Evolutionary conservation across 495 filamentous ascomycete species (phyloP), one percentile per base, ranked within the genome.

Genomic region (Elaphomyces granulatus): DNA sequence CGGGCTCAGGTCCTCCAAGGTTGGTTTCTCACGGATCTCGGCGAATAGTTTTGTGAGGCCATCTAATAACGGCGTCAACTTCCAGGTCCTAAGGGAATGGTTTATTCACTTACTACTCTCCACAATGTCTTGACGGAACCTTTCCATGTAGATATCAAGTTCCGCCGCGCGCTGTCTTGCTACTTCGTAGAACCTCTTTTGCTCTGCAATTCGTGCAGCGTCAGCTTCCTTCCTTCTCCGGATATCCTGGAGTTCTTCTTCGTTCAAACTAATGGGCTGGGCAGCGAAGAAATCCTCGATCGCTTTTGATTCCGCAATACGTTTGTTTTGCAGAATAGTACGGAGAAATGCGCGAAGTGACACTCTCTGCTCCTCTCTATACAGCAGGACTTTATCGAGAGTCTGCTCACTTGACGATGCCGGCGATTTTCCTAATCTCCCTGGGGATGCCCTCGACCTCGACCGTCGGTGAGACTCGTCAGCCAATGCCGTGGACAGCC

Each of bases 61-160:
- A 63, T 95, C 75, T 78, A 42, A 20, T 3, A 32, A 12, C 3
- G 20, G 33, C n/a, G n/a, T 63, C 34, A 63, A 54, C 36, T 26
- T 26, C 21, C 21, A 4, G 16, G 32, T 17, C 3, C 21, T 4
- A 8, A 18, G 10, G 4, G 10, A 10, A 17, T 2, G 8, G 28
- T 33, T 10, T 31, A 21, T 8, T n/a, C 15, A 70, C 80, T 54
- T 70, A 88, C 78, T 90, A 60, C 64, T 64, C 55, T 85, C 80
- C 20, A 85, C 78, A 50, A 85, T 79, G 45, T 81, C 78, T 37
- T 76, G 61, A 32, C 80, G 64, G 55, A 85, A 85, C 26, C 71
- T 73, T 61, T 98, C 90, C 90, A 98, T 98, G 53, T 95, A 95
- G 6, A 93, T 81, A 62, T 98, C 92, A 36, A 98, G 59, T 50